These are phyloP conservation scores for Russula lepida DNA, from an alignment of 768 basidiomycete genomes.

Conservation along the genomic window DNA sequence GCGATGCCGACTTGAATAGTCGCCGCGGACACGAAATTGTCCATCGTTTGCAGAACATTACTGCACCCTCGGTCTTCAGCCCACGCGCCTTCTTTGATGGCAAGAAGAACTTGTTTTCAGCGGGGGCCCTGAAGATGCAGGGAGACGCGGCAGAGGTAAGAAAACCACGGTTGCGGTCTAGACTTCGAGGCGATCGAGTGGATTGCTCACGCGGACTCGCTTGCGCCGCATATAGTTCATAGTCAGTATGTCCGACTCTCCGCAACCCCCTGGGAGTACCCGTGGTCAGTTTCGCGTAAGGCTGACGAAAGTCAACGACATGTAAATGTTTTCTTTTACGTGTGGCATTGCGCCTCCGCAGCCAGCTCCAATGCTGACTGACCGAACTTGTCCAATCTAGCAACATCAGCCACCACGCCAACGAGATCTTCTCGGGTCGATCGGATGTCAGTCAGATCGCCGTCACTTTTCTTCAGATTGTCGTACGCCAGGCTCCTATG, in stretches of 20 bases:
- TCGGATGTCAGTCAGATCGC: slow-evolving; percentile 9
- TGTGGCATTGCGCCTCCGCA: neutral
- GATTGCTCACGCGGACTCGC: neutral
- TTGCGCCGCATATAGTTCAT: neutral
- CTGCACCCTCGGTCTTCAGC: slow-evolving; percentile 6
- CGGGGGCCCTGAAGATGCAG: slow-evolving; percentile 13
- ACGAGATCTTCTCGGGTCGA: slow-evolving; percentile 4
- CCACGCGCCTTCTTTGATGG: slow-evolving; percentile 17
- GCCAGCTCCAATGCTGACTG: neutral
- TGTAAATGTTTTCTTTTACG: neutral
- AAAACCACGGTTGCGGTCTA: neutral
- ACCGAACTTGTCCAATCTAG: neutral
- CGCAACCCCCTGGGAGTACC: slow-evolving; percentile 7
- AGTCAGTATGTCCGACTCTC: slow-evolving; percentile 7
- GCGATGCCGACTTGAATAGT: slow-evolving; percentile 6
- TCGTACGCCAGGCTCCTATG: slow-evolving; percentile 19
- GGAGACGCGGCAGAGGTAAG: slow-evolving; percentile 14
- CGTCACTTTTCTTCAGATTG: slow-evolving; percentile 12
- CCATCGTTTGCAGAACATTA: slow-evolving; percentile 10
- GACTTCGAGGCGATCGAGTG: too few species aligned
- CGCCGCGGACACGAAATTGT: slow-evolving; percentile 18
- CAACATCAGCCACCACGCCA: slow-evolving; percentile 5
- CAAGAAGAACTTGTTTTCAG: slow-evolving; percentile 18
- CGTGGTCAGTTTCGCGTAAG: slow-evolving; percentile 13
- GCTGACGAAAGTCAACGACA: slow-evolving; percentile 16